Conservation (phyloP, 2,329 filamentous ascomycete species). For the Phaeophleospora eucalypticola region DNA sequence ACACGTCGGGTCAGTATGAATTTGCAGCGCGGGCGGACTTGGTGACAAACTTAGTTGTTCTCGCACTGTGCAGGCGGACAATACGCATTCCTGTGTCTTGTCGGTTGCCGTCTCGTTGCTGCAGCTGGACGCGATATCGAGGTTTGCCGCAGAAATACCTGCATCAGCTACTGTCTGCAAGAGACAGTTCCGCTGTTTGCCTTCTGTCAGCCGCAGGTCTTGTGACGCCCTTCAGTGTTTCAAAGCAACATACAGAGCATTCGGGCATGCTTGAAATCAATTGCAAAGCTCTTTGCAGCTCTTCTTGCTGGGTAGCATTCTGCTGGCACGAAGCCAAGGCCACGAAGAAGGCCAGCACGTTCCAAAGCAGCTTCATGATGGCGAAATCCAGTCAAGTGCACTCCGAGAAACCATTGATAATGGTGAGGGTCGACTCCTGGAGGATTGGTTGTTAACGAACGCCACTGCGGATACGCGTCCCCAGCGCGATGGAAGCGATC, state of each 20-base stretch:
- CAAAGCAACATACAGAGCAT: constrained; percentile 11
- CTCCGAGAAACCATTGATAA: too few relatives aligned
- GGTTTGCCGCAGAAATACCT: constrained; percentile 8
- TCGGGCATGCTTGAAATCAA: constrained; percentile 13
- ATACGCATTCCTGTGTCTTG: constrained; percentile 9
- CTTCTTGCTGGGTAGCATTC: constrained; percentile 10
- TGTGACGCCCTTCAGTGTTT: background rate
- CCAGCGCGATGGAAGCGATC: too few relatives aligned
- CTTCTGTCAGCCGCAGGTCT: background rate
- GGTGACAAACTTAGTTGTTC: constrained; percentile 15
- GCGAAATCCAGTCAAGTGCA: background rate
- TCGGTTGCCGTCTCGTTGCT: constrained; percentile 14
- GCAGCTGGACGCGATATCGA: constrained; percentile 12
- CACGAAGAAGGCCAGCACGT: constrained; percentile 6
- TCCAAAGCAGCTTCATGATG: constrained; percentile 14
- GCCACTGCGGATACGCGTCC: too few relatives aligned
- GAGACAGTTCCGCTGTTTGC: constrained; percentile 10
- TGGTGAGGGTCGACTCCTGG: too few relatives aligned
- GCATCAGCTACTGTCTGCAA: constrained; percentile 10
- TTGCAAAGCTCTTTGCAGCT: constrained; percentile 8
- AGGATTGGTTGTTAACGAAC: too few relatives aligned
- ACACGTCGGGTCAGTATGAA: constrained; percentile 1
- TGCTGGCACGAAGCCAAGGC: constrained; percentile 9
- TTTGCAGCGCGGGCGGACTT: background rate
- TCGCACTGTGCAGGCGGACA: constrained; percentile 8